Base-by-base conservation (phyloP, 2,329 filamentous ascomycete genomes). In the Penicillium palitans region DNA sequence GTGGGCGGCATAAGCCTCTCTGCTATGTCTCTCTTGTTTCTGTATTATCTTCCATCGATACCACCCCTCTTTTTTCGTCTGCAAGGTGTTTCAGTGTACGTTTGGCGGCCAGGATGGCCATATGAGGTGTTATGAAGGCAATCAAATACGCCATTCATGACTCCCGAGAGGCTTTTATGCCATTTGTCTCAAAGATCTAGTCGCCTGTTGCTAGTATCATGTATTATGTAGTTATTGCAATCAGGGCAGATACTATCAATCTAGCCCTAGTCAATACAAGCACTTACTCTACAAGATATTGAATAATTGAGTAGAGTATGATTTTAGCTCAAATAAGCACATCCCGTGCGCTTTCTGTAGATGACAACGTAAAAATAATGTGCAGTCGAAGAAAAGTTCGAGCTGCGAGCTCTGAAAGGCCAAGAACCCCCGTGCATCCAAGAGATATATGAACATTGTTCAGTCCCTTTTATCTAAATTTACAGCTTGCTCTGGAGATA, bases 401-500 rank as follows among this genome's bases (percentile, higher is more conserved):
- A 50, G 33, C 50, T 52, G 50, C 50, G 2, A 40, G 31, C 41
- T 13, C 31, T 7, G 21, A 46, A 51, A 52, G 27, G 35, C 21
- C 42, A 56, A 49, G 29, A 42, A 25, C 15, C 40, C 10, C 5
- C 7, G 8, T 37, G 19, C 33, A 40, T 21, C 41, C n/a, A 47
- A 47, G 12, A 27, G 12, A 12, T 19, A 8, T 55, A 29, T 51
- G 29, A 51, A 51, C 24, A 33, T 40, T 31, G 15, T n/a, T 31
- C 25, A 19, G 47, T 29, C 12, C 19, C 29, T 17, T 46, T 46
- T 35, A 2, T 27, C 27, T 37, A 29, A 12, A 52, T 40, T 67
- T 63, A 74, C 45, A 75, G 67, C 71, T 75, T 74, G 57, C 70
- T 69, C 45, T 65, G 63, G 17, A 85, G 71, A 67, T 89, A 90